Conservation (phyloP, 2,329 filamentous ascomycete genomes). For the Botryotinia calthae region DNA sequence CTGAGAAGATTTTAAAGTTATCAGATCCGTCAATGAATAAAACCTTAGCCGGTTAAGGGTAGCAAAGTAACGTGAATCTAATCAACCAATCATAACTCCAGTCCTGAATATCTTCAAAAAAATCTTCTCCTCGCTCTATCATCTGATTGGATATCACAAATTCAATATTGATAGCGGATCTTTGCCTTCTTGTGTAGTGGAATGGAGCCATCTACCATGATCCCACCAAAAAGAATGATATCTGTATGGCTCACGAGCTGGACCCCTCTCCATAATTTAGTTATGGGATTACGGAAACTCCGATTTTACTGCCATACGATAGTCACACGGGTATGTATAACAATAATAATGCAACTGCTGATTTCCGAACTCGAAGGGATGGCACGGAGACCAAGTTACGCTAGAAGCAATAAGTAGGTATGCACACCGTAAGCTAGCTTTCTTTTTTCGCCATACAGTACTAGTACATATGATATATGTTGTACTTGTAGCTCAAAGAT, state of each 20-base stretch:
- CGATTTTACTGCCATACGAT: background rate
- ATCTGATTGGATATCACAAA: background rate
- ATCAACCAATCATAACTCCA: background rate
- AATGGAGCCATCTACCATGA: background rate
- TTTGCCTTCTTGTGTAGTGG: background rate
- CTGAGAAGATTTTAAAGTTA: constrained; percentile 10
- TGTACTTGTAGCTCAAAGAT: background rate
- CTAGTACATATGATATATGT: background rate
- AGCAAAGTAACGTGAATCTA: background rate
- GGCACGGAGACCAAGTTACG: background rate
- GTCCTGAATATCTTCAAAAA: background rate
- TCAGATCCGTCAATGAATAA: background rate
- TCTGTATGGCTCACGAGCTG: background rate
- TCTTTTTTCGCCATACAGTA: background rate
- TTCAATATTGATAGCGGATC: background rate
- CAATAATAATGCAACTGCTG: background rate
- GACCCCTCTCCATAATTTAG: background rate
- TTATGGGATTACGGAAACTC: background rate
- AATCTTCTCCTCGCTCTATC: background rate
- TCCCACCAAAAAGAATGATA: background rate
- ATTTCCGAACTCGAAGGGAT: background rate
- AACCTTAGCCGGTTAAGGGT: background rate
- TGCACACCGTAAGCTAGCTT: background rate
- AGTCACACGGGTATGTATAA: background rate
- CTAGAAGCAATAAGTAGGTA: background rate